Evolutionary conservation across 495 filamentous ascomycete genomes (phyloP).

Genomic region (Aspergillus campestris): DNA sequence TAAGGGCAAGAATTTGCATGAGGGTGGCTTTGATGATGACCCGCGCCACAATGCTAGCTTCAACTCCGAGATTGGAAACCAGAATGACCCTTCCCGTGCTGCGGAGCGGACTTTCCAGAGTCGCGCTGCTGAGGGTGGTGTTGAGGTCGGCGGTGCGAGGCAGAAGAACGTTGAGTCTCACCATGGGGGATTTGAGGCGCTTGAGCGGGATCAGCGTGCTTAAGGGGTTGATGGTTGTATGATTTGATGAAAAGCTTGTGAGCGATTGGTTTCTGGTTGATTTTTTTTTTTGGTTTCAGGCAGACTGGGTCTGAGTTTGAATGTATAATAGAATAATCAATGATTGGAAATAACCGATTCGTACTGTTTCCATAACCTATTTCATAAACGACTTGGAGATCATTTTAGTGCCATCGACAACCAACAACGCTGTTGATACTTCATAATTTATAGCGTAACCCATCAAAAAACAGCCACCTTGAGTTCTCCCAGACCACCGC

Average conservation of each 20-base stretch:
- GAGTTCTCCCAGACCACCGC: background rate
- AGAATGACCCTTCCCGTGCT: conserved; percentile 53
- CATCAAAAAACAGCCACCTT: too few relatives aligned
- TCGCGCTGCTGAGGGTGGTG: conserved; percentile 29
- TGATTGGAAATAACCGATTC: too few relatives aligned
- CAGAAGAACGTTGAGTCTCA: conserved; percentile 31
- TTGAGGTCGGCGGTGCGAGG: conserved; percentile 25
- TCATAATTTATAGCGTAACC: too few relatives aligned
- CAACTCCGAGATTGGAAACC: conserved; percentile 47
- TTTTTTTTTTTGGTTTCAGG: background rate
- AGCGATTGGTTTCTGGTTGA: conserved; percentile 12
- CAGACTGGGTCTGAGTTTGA: conserved; percentile 10
- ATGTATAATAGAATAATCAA: conserved; percentile 4
- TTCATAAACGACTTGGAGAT: too few relatives aligned
- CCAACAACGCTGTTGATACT: too few relatives aligned
- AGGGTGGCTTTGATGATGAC: conserved; percentile 44
- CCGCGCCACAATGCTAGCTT: conserved; percentile 50
- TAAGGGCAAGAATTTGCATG: conserved; percentile 46
- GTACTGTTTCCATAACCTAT: too few relatives aligned
- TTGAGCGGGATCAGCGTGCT: conserved; percentile 38
- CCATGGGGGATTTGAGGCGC: conserved; percentile 30
- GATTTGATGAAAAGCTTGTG: conserved; percentile 5
- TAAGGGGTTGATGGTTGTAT: conserved; percentile 13
- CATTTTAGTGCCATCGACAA: too few relatives aligned
- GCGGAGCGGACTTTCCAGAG: conserved; percentile 44